Base-by-base conservation (phyloP, 2,329 filamentous ascomycete species). In the Colletotrichum sp. region DNA sequence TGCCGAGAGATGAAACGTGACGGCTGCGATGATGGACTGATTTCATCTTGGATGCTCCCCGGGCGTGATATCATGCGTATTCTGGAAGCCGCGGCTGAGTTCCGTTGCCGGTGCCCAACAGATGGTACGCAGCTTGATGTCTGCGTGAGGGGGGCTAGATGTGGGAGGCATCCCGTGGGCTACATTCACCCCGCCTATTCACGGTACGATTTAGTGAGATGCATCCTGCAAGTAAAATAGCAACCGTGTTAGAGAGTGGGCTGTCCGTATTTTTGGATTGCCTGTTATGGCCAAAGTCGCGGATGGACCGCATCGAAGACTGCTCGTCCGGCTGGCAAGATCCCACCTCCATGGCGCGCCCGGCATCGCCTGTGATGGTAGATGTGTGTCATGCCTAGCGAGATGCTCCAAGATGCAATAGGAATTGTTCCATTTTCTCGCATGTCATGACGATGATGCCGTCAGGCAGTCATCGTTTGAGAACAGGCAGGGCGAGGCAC, bases 31-130 rank as follows among this genome's bases (percentile, higher is more conserved):
- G 70, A 61, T 73, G 64, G 59, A 76, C 63, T 69, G 57, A 73
- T 59, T n/a, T n/a, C 64, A 36, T 61, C 22, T 27, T 34, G 39
- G 36, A 27, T 70, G 27, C n/a, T 15, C 15, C 55, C 27, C n/a
- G 27, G 64, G 25, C 13, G 73, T 76, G 70, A 63, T 69, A 72
- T 76, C 57, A 72, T 69, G 64, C 65, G 29, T 29, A 11, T 9
- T 76, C 39, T 64, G 39, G 22, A 68, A 69, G 32, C 22, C 44
- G 19, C 39, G 29, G 61, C 22, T 52, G 29, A 61, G 34, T 25
- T 30, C 39, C 29, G 36, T 69, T 27, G 36, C 57, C 44, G 57
- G 29, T 69, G 73, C 73, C 73, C 64, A 34, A 73, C 25, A 32
- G 27, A 36, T 27, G 12, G n/a, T 39, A 34, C 25, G 59, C 19